Base-by-base conservation (phyloP, 768 basidiomycete species). In the Pleurotus pulmonarius region DNA sequence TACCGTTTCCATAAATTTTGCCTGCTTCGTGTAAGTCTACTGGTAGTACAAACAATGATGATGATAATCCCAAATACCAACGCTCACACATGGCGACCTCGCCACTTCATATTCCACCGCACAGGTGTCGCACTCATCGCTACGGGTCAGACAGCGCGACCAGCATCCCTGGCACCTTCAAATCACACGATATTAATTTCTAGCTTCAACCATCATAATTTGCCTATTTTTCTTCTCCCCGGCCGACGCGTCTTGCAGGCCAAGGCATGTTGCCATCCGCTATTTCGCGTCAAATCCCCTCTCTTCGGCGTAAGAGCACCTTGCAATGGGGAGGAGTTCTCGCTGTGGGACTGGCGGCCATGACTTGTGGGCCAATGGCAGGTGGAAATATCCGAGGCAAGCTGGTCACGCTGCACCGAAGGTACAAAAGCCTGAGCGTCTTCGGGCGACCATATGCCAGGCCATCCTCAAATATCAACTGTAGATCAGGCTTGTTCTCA, bases 381-480 rank as follows among this genome's bases (percentile, higher is more conserved):
- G 65, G 62, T 73, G 73, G 75, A 73, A 70, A 74, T 71, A 71
- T 74, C 72, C 73, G 73, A 68, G 56, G 59, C 56, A 51, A 55
- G 63, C 64, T 62, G 62, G 61, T 59, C 38, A 53, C 46, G 56
- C 57, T 53, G 49, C 41, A 9, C 41, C 43, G 43, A 39, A 55
- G 44, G 46, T 56, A 49, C 56, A 41, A 56, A 44, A 45, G 44
- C 51, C 48, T 47, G 20, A 41, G 57, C 54, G 20, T 59, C 55
- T 22, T 53, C 54, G 56, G 57, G 54, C 53, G 51, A 24, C 57
- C 56, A 53, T 59, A 56, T 61, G 62, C 59, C 44, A 62, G 66
- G 63, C 60, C 60, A 65, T 58, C 62, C 58, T 60, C 60, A 49
- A 62, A 46, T 51, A 56, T 63, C 54, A 57, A 45, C 48, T 60